These are phyloP conservation scores for Kodamaea derodonti DNA, from an alignment of 1,139 yeast species.

Conservation along the genomic window DNA sequence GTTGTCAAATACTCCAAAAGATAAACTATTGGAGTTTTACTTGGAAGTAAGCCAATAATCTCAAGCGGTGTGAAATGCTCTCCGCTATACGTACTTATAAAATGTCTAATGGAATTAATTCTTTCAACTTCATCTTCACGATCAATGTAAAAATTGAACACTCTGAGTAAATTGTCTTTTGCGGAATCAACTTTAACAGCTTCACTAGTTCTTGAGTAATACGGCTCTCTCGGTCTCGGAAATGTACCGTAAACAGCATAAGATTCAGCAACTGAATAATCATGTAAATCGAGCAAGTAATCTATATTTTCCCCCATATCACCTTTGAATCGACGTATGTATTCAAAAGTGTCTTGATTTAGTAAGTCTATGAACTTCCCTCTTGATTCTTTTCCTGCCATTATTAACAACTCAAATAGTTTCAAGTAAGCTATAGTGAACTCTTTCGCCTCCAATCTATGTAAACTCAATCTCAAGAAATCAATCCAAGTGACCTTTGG, in stretches of 20 bases:
- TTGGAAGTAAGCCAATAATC: slow-evolving; percentile 29
- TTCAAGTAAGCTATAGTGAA: slow-evolving; percentile 31
- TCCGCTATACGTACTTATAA: slow-evolving; percentile 22
- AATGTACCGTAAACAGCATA: slow-evolving; percentile 20
- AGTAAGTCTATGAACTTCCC: neutral
- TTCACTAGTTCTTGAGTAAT: slow-evolving; percentile 11
- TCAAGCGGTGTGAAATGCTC: slow-evolving; percentile 21
- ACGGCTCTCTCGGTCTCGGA: slow-evolving; percentile 20
- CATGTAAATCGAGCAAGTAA: slow-evolving; percentile 16
- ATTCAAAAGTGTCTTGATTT: slow-evolving; percentile 8
- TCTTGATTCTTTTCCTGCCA: neutral
- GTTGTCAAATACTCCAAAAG: slow-evolving; percentile 25
- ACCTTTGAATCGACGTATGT: slow-evolving; percentile 8
- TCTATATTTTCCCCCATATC: slow-evolving; percentile 4
- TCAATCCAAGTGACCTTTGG: slow-evolving; percentile 40
- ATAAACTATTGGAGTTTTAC: slow-evolving; percentile 28
- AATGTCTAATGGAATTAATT: slow-evolving; percentile 27
- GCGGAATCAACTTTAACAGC: slow-evolving; percentile 1
- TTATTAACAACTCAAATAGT: slow-evolving; percentile 25
- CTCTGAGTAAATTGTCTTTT: slow-evolving; percentile 11
- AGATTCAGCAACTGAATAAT: slow-evolving; percentile 35
- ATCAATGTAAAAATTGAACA: slow-evolving; percentile 22
- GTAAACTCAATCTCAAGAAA: slow-evolving; percentile 24
- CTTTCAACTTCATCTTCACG: slow-evolving; percentile 10
- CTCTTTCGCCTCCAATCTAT: slow-evolving; percentile 25